Conservation (phyloP, 2,329 filamentous ascomycete genomes). For the Epichloe sibirici region DNA sequence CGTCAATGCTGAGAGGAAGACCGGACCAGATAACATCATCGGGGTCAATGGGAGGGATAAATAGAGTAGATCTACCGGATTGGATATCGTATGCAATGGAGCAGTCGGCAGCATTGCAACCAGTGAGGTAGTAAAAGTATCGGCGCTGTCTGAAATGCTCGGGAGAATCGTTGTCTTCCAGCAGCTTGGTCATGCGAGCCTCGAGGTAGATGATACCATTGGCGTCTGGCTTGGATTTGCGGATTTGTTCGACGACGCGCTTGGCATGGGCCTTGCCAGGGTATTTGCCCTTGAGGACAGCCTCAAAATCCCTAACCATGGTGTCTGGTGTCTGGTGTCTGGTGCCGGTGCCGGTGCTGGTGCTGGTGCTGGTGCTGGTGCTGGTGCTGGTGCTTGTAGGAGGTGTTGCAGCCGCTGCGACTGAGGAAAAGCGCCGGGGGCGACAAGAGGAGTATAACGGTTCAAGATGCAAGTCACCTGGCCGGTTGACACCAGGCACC, state of each 20-base stretch:
- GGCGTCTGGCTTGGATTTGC: conserved; percentile 49
- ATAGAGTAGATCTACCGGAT: conserved; percentile 64
- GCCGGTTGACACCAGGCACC: background rate
- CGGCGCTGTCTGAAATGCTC: conserved; percentile 81
- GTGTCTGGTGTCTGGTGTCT: background rate
- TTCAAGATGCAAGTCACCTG: background rate
- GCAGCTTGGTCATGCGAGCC: conserved; percentile 64
- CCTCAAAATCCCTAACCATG: conserved; percentile 33
- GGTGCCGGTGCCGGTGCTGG: no score
- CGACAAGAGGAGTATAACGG: background rate
- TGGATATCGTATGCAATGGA: conserved; percentile 71
- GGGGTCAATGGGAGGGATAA: conserved; percentile 81
- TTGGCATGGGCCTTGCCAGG: conserved; percentile 81
- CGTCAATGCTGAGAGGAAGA: conserved; percentile 62
- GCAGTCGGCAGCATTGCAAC: conserved; percentile 68
- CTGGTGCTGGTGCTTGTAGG: no score
- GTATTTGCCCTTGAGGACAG: conserved; percentile 50
- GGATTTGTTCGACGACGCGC: conserved; percentile 70
- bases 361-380: no score
- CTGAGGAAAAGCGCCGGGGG: background rate
- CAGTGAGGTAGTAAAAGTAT: conserved; percentile 90
- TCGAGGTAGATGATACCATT: conserved; percentile 77
- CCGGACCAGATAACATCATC: conserved; percentile 90
- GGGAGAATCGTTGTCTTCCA: conserved; percentile 81
- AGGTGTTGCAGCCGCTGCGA: background rate